Evolutionary conservation across 225 moss, liverwort and hornwort species (phyloP).

Genomic region (Straminergon stramineum): DNA sequence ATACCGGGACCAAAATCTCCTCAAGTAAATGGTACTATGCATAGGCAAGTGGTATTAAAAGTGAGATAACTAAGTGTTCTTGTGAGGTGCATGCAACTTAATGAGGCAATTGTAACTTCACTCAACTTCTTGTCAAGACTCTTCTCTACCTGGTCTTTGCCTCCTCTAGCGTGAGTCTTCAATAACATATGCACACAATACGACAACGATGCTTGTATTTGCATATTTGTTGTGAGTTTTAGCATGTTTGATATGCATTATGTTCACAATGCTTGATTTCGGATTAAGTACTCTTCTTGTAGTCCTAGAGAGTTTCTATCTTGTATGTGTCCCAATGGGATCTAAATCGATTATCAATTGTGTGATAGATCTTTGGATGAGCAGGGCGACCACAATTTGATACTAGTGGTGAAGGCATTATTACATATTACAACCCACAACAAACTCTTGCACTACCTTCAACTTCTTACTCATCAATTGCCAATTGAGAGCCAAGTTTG

Average conservation of each 20-base stretch:
- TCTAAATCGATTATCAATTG: background rate
- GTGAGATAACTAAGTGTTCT: background rate
- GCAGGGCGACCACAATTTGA: conserved; percentile 97
- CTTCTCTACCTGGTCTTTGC: conserved; percentile 59
- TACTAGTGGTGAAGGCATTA: conserved; percentile 98
- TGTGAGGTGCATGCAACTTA: conserved; percentile 26
- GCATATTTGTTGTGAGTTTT: background rate
- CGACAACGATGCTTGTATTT: conserved; percentile 10
- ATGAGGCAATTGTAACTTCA: conserved; percentile 27
- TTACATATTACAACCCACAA: conserved; percentile 94
- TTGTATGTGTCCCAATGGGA: background rate
- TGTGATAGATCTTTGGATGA: conserved; percentile 82
- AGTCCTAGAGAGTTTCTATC: background rate
- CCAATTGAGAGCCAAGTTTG: conserved; percentile 97
- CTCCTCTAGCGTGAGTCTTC: conserved; percentile 47
- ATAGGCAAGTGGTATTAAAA: background rate
- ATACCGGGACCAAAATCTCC: background rate
- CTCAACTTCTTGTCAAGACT: conserved; percentile 38
- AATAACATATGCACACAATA: conserved; percentile 95
- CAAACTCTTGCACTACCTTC: conserved; percentile 87
- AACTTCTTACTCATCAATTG: conserved; percentile 95
- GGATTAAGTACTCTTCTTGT: background rate
- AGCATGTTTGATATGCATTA: background rate
- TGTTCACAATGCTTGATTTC: background rate
- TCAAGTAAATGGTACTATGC: background rate